Evolutionary conservation across 2,329 filamentous ascomycete species (phyloP).

Genomic region (Cytospora leucostoma): DNA sequence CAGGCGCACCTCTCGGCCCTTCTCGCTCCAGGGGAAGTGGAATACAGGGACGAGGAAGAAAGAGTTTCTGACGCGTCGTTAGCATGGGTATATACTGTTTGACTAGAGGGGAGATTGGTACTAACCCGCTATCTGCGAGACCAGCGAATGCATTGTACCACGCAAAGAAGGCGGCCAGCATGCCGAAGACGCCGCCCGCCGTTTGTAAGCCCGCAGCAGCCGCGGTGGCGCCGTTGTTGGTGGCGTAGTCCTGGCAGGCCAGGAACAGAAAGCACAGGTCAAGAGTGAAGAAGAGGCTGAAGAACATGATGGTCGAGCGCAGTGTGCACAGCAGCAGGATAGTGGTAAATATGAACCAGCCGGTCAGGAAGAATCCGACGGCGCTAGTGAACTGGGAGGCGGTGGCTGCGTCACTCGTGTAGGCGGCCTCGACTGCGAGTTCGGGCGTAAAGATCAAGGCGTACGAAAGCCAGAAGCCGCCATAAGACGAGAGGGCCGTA

Average conservation of each 20-base stretch:
- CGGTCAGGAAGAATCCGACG: constrained; percentile 72
- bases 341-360: constrained; percentile 86
- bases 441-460: constrained; percentile 70
- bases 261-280: constrained; percentile 76
- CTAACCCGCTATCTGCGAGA: constrained; percentile 71
- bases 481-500: constrained; percentile 78
- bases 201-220: constrained; percentile 58
- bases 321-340: constrained; percentile 74
- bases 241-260: constrained; percentile 61
- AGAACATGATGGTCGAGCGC: constrained; percentile 77
- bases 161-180: constrained; percentile 76
- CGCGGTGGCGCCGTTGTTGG: constrained; percentile 50
- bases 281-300: constrained; percentile 73
- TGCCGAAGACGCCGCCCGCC: constrained; percentile 77
- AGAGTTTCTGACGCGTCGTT: constrained; percentile 61
- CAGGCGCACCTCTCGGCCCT: constrained; percentile 61
- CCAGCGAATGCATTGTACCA: constrained; percentile 88
- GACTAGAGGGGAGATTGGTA: constrained; percentile 24
- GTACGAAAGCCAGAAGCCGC: constrained; percentile 81
- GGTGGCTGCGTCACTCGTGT: constrained; percentile 36
- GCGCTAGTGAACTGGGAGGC: constrained; percentile 56
- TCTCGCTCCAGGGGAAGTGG: constrained; percentile 93
- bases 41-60: constrained; percentile 93
- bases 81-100: background rate
- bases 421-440: constrained; percentile 46